phyloP scores from a whole-genome alignment of 108 stramenopile genomes.

The Nitzschia sp. region DNA sequence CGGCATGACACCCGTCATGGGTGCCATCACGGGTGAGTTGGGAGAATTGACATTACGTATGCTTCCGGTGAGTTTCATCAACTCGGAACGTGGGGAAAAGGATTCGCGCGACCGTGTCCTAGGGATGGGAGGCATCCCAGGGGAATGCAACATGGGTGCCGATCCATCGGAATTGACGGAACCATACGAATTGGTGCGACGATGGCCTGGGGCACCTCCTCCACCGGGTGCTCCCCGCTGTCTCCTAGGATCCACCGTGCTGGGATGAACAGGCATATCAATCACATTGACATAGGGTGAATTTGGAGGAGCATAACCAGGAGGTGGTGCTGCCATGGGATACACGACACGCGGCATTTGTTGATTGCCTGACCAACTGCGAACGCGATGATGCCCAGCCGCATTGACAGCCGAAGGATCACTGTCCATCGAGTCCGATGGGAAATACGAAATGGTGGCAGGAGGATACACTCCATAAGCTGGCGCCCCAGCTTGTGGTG shows the following conservation, averaged over 20 bases:
- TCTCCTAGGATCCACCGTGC: neutral
- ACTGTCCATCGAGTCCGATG: neutral
- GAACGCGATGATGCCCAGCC: constrained; percentile 3
- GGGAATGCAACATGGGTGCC: constrained; percentile 6
- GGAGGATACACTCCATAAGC: constrained; percentile 9
- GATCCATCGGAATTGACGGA: constrained; percentile 10
- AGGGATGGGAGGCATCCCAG: constrained; percentile 5
- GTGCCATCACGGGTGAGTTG: neutral
- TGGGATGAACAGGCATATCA: neutral
- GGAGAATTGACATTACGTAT: neutral
- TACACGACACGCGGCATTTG: neutral
- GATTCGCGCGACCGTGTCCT: neutral
- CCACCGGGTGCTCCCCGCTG: neutral
- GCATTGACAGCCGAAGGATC: neutral
- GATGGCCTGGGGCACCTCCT: constrained; percentile 9
- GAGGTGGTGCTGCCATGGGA: neutral
- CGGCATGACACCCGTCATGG: neutral
- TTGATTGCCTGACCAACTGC: constrained; percentile 17
- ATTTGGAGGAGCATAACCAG: neutral
- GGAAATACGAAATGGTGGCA: neutral
- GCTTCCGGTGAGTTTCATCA: constrained; percentile 30
- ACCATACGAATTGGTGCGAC: constrained; percentile 24
- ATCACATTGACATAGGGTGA: constrained; percentile 1
- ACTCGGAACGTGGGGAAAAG: constrained; percentile 32
- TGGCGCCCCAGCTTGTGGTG: neutral